Evolutionary conservation across 2,329 filamentous ascomycete genomes (phyloP).

Genomic region (Bipolaris oryzae): DNA sequence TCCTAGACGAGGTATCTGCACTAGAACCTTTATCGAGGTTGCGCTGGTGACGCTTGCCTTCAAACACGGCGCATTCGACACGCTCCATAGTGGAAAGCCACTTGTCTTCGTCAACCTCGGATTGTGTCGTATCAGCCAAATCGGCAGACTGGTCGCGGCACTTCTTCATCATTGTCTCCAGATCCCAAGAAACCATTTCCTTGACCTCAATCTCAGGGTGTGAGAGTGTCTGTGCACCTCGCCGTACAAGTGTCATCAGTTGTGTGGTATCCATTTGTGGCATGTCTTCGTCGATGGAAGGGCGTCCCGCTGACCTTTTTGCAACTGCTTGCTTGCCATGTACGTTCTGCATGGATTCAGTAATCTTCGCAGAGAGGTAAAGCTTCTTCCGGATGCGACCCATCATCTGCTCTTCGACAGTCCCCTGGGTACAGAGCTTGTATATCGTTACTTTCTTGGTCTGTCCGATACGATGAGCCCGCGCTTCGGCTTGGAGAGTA

Average conservation of each 20-base stretch:
- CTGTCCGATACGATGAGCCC: constrained; percentile 62
- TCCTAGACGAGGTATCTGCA: constrained; percentile 32
- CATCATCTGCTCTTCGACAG: constrained; percentile 65
- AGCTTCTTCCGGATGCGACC: constrained; percentile 66
- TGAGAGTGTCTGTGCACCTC: constrained; percentile 60
- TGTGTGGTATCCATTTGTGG: constrained; percentile 60
- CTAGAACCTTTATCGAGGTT: constrained; percentile 38
- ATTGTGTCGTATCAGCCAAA: constrained; percentile 43
- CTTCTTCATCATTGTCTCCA: constrained; percentile 59
- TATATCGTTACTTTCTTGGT: constrained; percentile 61
- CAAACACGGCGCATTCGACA: constrained; percentile 63
- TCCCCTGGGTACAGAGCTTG: constrained; percentile 62
- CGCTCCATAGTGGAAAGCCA: constrained; percentile 64
- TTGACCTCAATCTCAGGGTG: constrained; percentile 60
- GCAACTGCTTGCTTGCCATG: constrained; percentile 48
- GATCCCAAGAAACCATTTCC: constrained; percentile 65
- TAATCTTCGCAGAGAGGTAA: constrained; percentile 66
- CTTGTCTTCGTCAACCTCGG: constrained; percentile 58
- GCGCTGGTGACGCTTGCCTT: constrained; percentile 60
- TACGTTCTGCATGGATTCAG: constrained; percentile 63
- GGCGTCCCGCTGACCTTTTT: constrained; percentile 19
- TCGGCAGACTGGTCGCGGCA: constrained; percentile 60
- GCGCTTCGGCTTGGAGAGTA: constrained; percentile 60
- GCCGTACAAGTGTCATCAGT: constrained; percentile 61
- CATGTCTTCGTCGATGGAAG: constrained; percentile 52